Conservation (phyloP, 2,329 filamentous ascomycete genomes). For the Exophiala alcalophila region DNA sequence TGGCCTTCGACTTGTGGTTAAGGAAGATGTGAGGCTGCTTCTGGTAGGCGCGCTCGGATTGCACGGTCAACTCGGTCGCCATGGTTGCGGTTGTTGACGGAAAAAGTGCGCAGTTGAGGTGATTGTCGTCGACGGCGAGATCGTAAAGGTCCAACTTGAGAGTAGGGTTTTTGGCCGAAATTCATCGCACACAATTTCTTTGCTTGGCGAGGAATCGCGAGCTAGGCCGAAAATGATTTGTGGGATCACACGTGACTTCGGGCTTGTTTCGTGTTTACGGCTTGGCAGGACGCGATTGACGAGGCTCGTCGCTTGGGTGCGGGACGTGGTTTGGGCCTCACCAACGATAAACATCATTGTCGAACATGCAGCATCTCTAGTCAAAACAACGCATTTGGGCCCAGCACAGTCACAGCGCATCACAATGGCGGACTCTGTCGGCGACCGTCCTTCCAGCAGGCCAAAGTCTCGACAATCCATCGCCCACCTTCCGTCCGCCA, state of each 20-base stretch:
- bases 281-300: conserved; percentile 4
- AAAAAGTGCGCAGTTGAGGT: conserved; percentile 30
- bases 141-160: conserved; percentile 16
- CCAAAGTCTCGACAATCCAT: conserved; percentile 66
- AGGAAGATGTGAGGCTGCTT: conserved; percentile 99
- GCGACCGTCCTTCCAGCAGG: conserved; percentile 12
- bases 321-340: conserved; percentile 18
- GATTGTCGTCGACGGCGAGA: conserved; percentile 28
- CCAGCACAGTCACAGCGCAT: conserved; percentile 4
- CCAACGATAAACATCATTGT: conserved; percentile 16
- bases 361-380: conserved; percentile 13
- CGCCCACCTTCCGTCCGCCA: conserved; percentile 55
- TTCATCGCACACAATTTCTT: too few species aligned
- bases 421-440: conserved; percentile 20
- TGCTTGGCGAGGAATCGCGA: conserved; percentile 9
- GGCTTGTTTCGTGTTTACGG: conserved; percentile 17
- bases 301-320: conserved; percentile 1
- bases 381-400: not conserved
- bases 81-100: conserved; percentile 59
- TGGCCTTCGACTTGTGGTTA: conserved; percentile 89
- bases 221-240: conserved; percentile 4
- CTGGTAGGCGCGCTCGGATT: conserved; percentile 99
- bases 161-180: conserved; percentile 27
- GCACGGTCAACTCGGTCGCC: conserved; percentile 98
- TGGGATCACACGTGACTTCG: conserved; percentile 6